Percentiles rank a stretch among this genome's conserved stretches.
Conservation (phyloP, 345 rosid genomes). For the Litchi chinensis region DNA sequence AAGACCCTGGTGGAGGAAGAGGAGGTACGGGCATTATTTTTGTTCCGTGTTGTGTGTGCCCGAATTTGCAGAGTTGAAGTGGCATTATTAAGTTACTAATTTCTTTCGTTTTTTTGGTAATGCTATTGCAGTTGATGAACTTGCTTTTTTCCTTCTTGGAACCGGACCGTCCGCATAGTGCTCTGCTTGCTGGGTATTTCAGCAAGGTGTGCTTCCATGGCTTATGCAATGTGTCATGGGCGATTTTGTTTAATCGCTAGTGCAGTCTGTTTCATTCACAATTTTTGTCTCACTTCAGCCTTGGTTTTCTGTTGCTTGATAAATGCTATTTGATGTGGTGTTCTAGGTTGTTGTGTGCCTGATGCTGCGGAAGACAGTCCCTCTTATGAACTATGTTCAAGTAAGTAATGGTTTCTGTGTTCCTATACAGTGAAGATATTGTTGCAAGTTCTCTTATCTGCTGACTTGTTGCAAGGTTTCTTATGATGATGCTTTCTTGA, state of each 20-base stretch:
- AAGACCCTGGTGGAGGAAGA: constrained; percentile 93
- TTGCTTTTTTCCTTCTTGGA: constrained; percentile 91
- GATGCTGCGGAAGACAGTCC: constrained; percentile 91
- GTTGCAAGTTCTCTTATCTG: constrained; percentile 8
- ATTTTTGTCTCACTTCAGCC: background rate
- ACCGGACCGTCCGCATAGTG: constrained; percentile 83
- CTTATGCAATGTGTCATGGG: background rate
- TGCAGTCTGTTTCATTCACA: background rate
- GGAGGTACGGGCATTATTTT: constrained; percentile 54
- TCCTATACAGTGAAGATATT: background rate
- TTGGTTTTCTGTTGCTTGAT: background rate
- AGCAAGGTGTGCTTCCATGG: constrained; percentile 68
- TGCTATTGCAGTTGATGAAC: constrained; percentile 77
- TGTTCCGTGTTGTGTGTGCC: constrained; percentile 10
- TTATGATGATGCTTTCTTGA: constrained; percentile 1
- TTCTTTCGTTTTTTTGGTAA: constrained; percentile 11
- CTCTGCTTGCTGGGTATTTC: constrained; percentile 94
- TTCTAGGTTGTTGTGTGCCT: constrained; percentile 92
- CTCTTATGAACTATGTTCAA: constrained; percentile 89
- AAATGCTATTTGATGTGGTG: constrained; percentile 29
- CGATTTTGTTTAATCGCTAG: background rate
- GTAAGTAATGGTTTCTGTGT: constrained; percentile 43
- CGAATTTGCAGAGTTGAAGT: constrained; percentile 12
- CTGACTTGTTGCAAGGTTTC: background rate
- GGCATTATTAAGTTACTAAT: constrained; percentile 6